Evolutionary conservation across 208 protist species (phyloP).

Genomic region (Kentomonas sorsogonicus): DNA sequence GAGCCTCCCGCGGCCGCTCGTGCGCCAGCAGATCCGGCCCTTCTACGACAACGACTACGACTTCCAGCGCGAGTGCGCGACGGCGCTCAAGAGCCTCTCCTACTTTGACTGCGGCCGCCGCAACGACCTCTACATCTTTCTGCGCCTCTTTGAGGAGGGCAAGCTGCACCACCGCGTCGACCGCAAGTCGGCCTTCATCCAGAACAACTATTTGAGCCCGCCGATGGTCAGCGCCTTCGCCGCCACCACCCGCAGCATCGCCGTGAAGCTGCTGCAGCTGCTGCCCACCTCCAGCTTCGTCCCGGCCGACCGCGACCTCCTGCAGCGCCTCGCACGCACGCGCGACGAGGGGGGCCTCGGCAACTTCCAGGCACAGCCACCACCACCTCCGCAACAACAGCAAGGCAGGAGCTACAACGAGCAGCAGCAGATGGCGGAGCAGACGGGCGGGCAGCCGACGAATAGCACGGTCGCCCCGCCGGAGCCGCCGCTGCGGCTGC

Average conservation of each 20-base stretch:
- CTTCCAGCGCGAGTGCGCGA: slow-evolving; percentile 11
- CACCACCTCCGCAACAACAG: not conserved
- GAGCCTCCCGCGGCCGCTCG: slow-evolving; percentile 7
- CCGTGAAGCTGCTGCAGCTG: slow-evolving; percentile 5
- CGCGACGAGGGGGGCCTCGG: too few species aligned
- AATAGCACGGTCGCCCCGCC: not conserved
- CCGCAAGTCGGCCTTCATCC: not conserved
- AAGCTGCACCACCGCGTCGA: slow-evolving; percentile 6
- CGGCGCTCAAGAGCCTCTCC: not conserved
- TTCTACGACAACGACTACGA: slow-evolving; percentile 13
- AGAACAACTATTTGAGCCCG: slow-evolving; percentile 9
- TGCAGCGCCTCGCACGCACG: too few species aligned
- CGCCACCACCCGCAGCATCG: slow-evolving; percentile 6
- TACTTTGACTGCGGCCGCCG: slow-evolving; percentile 13
- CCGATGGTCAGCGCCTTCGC: slow-evolving; percentile 8
- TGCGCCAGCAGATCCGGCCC: slow-evolving; percentile 13
- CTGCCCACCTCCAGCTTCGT: too few species aligned
- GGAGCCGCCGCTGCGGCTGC: not conserved
- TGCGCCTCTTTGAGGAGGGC: slow-evolving; percentile 13
- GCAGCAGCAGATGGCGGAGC: not conserved
- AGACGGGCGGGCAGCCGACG: not conserved
- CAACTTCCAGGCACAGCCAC: too few species aligned
- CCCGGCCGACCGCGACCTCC: too few species aligned
- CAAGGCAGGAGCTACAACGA: not conserved
- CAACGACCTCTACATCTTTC: slow-evolving; percentile 16